Percentiles rank a stretch among this genome's conserved stretches.
phyloP scores from a whole-genome alignment of 2,329 filamentous ascomycete genomes.

The Cladophialophora chaetospira region DNA sequence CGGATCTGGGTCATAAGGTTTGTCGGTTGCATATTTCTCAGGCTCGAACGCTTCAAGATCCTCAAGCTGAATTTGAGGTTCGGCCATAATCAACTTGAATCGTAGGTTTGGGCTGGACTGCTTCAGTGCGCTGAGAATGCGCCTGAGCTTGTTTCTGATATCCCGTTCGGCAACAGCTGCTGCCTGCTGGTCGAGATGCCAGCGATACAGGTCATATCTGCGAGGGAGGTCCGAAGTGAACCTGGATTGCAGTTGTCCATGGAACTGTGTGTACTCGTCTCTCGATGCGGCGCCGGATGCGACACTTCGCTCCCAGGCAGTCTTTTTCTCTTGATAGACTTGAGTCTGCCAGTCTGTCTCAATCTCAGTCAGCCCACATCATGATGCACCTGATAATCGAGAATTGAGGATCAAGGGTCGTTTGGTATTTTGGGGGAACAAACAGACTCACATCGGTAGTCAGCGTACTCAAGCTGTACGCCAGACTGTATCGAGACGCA shows the following conservation, averaged over 20 bases:
- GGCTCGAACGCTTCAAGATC: constrained; percentile 24
- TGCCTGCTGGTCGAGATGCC: constrained; percentile 30
- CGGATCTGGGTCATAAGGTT: constrained; percentile 21
- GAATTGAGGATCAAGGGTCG: no score
- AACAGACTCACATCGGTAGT: no score
- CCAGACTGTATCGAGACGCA: constrained; percentile 25
- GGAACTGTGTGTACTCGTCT: constrained; percentile 22
- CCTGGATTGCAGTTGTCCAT: constrained; percentile 22
- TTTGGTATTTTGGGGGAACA: no score
- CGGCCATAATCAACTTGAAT: constrained; percentile 28
- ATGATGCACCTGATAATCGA: no score
- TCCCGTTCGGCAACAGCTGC: constrained; percentile 15
- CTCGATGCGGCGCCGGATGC: constrained; percentile 9
- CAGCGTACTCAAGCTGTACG: constrained; percentile 28
- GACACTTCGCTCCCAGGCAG: constrained; percentile 16
- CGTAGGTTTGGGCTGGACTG: constrained; percentile 9
- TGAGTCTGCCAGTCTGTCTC: constrained; percentile 29
- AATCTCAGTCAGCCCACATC: no score
- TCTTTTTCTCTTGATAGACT: constrained; percentile 23
- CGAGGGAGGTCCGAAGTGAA: constrained; percentile 21
- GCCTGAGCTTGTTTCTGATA: constrained; percentile 8
- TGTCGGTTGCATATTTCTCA: constrained; percentile 14
- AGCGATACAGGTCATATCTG: constrained; percentile 27
- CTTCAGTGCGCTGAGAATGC: constrained; percentile 12
- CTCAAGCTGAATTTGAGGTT: constrained; percentile 27